Evolutionary conservation across 148 eudicot species (phyloP), one percentile per base, ranked within the genome.

Genomic region (Pharnaceum exiguum): DNA sequence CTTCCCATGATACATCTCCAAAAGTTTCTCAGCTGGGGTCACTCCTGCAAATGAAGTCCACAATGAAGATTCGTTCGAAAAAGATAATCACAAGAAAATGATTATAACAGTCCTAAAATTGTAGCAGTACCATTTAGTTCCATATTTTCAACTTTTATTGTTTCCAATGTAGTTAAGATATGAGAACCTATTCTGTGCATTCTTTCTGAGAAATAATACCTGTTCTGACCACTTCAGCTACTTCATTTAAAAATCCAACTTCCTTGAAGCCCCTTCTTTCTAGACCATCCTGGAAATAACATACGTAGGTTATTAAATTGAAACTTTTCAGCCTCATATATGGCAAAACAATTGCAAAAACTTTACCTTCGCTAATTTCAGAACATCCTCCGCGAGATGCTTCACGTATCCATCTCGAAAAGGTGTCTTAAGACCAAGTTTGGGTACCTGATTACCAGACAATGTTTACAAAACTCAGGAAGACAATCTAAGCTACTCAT

Each of bases 251-350:
- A 60, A 94, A 94, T 37, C 96, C 96, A 9, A 71, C 68, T 70
- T 94, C 99, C 69, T 89, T 94, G 53, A 17, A 94, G 57, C 99
- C 99, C 71, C 99, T 78, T 57, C 86, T 82, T 72, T 94, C 96
- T 71, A 94, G 63, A 58, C 99, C 99, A 76, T 94, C 89, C 99
- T 94, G 69, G 57, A 75, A 53, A 69, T 53, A 46, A 57, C 32
- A 40, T 56, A 5, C 27, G 10, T 27, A 17, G 0, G 32, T 22
- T 32, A 42, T n/a, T n/a, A n/a, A n/a, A n/a, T n/a, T 19, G 16
- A 47, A 16, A 46, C 2, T 24, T 51, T 23, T 53, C 21, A 26
- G 46, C 16, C 37, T 33, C 29, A 29, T 55, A 46, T 35, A 35
- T 15, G 47, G 38, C 19, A 38, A n/a, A 42, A 18, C 44, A 22